Percentiles rank a stretch among this genome's conserved stretches.
Conservation (phyloP, 202 grass and related monocot genomes). For the Miscanthus sacchariflorus region DNA sequence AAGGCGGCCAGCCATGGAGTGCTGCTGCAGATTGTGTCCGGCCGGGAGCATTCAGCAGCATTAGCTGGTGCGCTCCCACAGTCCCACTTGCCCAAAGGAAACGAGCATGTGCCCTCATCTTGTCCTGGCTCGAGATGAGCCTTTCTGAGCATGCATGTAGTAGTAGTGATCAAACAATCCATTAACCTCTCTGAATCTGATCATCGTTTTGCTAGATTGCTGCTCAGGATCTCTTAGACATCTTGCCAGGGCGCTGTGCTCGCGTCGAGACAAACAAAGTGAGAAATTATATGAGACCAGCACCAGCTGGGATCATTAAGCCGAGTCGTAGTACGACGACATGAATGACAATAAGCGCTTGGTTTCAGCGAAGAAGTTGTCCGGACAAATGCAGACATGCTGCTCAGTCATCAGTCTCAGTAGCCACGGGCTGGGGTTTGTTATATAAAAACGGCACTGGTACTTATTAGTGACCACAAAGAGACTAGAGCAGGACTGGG, state of each 20-base stretch:
- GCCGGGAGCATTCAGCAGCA: not conserved
- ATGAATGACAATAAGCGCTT: constrained; percentile 5
- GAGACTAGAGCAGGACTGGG: too few relatives aligned
- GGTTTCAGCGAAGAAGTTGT: not conserved
- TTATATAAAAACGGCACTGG: not conserved
- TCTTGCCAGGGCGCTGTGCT: constrained; percentile 25
- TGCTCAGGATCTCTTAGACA: constrained; percentile 45
- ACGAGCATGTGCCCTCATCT: constrained; percentile 36
- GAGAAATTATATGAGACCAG: constrained; percentile 32
- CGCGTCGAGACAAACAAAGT: constrained; percentile 22
- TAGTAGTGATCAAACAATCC: not conserved
- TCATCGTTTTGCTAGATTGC: constrained; percentile 17
- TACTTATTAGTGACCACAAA: too few relatives aligned
- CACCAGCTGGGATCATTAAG: constrained; percentile 22
- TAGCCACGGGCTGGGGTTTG: not conserved
- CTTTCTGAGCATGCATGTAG: not conserved
- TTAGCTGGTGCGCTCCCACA: constrained; percentile 8
- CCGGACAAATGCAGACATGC: constrained; percentile 22
- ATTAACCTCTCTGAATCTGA: not conserved
- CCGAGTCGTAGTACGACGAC: constrained; percentile 12
- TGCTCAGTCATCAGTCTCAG: constrained; percentile 2
- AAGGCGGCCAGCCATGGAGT: not conserved
- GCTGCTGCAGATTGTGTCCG: constrained; percentile 22
- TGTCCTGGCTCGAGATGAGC: constrained; percentile 1
- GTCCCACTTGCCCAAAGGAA: constrained; percentile 44